Percentiles rank a stretch among this genome's conserved stretches.
Evolutionary conservation across 352 stramenopile species (phyloP).

Genomic region (Stramenopiles sp.): DNA sequence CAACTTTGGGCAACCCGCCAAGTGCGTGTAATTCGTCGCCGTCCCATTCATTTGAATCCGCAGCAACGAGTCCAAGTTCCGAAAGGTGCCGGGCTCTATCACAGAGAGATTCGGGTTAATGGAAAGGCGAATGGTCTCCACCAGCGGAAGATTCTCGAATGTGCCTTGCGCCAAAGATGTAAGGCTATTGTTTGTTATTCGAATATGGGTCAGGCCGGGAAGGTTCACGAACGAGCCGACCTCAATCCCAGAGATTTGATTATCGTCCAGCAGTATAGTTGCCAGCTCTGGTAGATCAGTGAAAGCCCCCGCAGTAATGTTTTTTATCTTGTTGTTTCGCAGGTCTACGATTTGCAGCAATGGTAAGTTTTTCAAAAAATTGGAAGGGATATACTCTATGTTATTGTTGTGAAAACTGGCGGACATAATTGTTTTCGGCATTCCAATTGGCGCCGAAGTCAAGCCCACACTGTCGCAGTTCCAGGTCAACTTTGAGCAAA

Average conservation of each 20-base stretch:
- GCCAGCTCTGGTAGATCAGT: neutral
- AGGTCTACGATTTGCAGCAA: neutral
- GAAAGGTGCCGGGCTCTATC: neutral
- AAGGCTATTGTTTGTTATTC: neutral
- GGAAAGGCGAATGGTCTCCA: neutral
- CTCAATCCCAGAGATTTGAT: neutral
- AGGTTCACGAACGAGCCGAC: neutral
- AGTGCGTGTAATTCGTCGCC: neutral
- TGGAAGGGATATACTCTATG: neutral
- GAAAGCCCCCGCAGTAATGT: neutral
- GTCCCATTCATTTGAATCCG: neutral
- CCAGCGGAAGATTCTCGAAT: neutral
- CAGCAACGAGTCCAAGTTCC: neutral
- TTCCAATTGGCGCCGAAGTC: neutral
- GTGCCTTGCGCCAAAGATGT: neutral
- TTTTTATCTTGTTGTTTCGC: neutral
- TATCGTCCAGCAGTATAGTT: slow-evolving; percentile 1
- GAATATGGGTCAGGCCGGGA: neutral
- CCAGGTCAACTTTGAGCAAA: neutral
- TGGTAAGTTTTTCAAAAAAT: neutral
- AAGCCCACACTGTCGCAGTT: neutral
- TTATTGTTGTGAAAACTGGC: neutral
- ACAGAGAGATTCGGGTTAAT: neutral
- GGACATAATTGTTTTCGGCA: neutral
- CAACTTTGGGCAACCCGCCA: neutral